Evolutionary conservation across 2,329 filamentous ascomycete species (phyloP).

Genomic region (Balansia obtecta): DNA sequence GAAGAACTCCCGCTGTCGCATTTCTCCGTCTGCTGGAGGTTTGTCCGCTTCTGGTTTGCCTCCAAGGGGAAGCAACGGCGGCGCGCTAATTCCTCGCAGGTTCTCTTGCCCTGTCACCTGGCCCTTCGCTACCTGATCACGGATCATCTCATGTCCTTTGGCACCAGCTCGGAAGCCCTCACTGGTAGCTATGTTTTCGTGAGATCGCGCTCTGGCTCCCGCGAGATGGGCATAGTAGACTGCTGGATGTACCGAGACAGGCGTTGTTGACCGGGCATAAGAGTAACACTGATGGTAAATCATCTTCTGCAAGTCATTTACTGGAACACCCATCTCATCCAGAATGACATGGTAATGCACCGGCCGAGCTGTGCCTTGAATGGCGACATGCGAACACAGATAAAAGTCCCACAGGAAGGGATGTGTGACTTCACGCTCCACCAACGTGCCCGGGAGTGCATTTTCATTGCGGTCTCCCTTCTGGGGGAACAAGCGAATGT

Average conservation of each 20-base stretch:
- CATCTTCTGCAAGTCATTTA: conserved; percentile 68
- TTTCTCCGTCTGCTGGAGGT: conserved; percentile 16
- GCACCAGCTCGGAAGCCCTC: conserved; percentile 30
- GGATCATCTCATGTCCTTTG: conserved; percentile 29
- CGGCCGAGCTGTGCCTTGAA: conserved; percentile 87
- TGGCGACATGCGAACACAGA: conserved; percentile 51
- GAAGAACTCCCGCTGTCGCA: conserved; percentile 23
- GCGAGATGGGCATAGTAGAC: conserved; percentile 95
- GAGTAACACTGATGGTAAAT: conserved; percentile 94
- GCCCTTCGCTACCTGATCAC: conserved; percentile 28
- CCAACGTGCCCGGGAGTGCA: conserved; percentile 70
- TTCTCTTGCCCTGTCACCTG: conserved; percentile 12
- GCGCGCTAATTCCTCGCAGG: conserved; percentile 15
- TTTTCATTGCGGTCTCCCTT: conserved; percentile 67
- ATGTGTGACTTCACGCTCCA: conserved; percentile 83
- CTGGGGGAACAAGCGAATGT: conserved; percentile 82
- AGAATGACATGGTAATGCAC: conserved; percentile 84
- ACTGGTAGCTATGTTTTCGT: conserved; percentile 44
- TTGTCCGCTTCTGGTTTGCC: conserved; percentile 11
- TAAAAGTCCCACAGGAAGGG: conserved; percentile 87
- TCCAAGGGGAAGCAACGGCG: conserved; percentile 20
- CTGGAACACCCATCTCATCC: conserved; percentile 60
- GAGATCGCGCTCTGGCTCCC: conserved; percentile 63
- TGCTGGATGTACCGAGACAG: conserved; percentile 77
- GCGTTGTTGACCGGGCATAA: conserved; percentile 82